Evolutionary conservation across 1,284 basidiomycete species (phyloP), one percentile per base, ranked within the genome.

Genomic region (Pyrrhoderma noxium): DNA sequence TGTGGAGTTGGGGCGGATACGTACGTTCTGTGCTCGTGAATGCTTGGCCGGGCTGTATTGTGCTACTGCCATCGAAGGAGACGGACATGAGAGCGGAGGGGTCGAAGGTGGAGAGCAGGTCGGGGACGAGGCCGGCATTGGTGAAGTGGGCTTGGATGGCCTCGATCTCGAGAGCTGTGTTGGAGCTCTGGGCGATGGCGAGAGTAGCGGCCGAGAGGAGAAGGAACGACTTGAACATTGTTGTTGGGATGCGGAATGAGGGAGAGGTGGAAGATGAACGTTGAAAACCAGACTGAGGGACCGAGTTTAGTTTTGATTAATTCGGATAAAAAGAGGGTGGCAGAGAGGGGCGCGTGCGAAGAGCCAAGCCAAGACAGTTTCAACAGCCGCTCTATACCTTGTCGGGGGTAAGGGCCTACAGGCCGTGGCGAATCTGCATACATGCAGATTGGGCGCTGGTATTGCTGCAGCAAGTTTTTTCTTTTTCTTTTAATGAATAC

Each of bases 101-200:
- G 52, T 66, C 62, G 62, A 89, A 87, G 18, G 69, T 67, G 9
- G 72, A 37, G 45, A 88, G 58, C 43, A 83, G 65, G 50, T 71
- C 66, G 3, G 85, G 83, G 43, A 82, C 77, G 54, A 88, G 68
- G 45, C 67, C 70, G 7, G 83, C 71, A 57, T 77, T 74, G 16
- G 56, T 63, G 62, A 85, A 82, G 59, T 83, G 77, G 18, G 82
- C 82, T 58, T 80, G 64, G 49, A 82, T 76, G 34, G 74, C 78
- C 55, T 69, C 69, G 38, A 82, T 65, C 46, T 70, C 67, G 47
- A 79, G 57, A 9, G 62, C 54, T 16, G 62, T 62, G 48, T 63
- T 64, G 50, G 64, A 66, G 60, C 53, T 49, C 59, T 80, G 76
- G 19, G 74, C 73, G 36, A 62, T 56, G 51, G 67, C 68, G 59